phyloP scores from a whole-genome alignment of 495 filamentous ascomycete species.

The Viridothelium virens region DNA sequence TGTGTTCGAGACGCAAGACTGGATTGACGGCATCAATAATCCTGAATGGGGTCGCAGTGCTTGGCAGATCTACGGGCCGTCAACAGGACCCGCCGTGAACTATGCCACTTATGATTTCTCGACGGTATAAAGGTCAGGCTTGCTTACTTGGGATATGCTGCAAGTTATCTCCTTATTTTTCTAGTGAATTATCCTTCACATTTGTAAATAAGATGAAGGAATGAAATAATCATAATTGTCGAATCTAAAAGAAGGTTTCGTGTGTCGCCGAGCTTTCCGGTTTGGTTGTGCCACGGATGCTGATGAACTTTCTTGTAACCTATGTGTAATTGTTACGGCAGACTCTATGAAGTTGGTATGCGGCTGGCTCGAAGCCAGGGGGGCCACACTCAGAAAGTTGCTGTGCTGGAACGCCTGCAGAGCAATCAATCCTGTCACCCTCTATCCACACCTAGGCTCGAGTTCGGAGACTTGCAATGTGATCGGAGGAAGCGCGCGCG shows the following conservation, averaged over 20 bases:
- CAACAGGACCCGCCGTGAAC: slow-evolving; percentile 22
- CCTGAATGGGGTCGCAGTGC: slow-evolving; percentile 57
- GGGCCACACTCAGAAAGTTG: not conserved
- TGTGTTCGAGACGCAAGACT: slow-evolving; percentile 58
- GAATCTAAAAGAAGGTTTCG: not conserved
- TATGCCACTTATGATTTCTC: slow-evolving; percentile 25
- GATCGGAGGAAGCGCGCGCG: slow-evolving; percentile 9
- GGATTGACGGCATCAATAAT: slow-evolving; percentile 76
- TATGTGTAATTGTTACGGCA: too few species aligned
- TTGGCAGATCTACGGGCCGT: slow-evolving; percentile 24
- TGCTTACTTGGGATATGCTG: not conserved
- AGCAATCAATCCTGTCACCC: too few species aligned
- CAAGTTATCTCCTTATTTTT: not conserved
- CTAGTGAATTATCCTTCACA: not conserved
- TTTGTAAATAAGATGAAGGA: not conserved
- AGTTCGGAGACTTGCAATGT: not conserved
- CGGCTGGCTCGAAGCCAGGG: not conserved
- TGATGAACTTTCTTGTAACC: too few species aligned
- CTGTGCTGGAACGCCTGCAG: not conserved
- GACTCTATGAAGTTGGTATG: not conserved
- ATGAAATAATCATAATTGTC: not conserved
- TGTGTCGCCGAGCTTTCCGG: not conserved
- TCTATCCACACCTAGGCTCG: too few species aligned
- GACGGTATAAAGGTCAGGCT: not conserved
- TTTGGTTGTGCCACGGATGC: not conserved